Evolutionary conservation across 2,329 filamentous ascomycete species (phyloP).

Genomic region (Emmonsia crescens): DNA sequence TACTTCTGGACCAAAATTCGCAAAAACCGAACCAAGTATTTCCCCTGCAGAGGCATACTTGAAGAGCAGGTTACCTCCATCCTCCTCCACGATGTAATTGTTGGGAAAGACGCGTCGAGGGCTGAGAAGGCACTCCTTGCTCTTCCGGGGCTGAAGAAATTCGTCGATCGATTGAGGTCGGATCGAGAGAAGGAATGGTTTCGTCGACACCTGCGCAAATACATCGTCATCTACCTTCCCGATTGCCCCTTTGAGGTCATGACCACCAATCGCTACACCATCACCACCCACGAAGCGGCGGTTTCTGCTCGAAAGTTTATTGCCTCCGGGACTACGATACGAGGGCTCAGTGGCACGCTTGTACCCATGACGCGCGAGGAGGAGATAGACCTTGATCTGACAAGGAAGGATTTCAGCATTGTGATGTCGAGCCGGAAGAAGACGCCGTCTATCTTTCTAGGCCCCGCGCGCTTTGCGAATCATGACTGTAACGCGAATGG

Average conservation of each 20-base stretch:
- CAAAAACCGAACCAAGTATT: conserved; percentile 83
- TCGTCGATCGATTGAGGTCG: conserved; percentile 55
- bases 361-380: conserved; percentile 88
- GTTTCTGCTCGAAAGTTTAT: conserved; percentile 73
- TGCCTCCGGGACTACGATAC: conserved; percentile 72
- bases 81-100: conserved; percentile 55
- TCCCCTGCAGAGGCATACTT: conserved; percentile 67
- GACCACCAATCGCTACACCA: conserved; percentile 88
- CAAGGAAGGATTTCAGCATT: conserved; percentile 91
- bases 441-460: conserved; percentile 82
- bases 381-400: conserved; percentile 66
- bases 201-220: conserved; percentile 71
- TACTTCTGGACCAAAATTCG: conserved; percentile 96
- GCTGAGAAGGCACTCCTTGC: conserved; percentile 64
- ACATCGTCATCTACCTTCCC: conserved; percentile 83
- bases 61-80: conserved; percentile 52
- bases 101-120: conserved; percentile 58
- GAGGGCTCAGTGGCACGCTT: conserved; percentile 82
- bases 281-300: conserved; percentile 77
- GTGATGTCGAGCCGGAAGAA: conserved; percentile 90
- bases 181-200: conserved; percentile 81
- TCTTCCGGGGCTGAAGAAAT: conserved; percentile 63
- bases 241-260: conserved; percentile 94
- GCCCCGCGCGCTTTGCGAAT: conserved; percentile 90
- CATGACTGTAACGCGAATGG: conserved; percentile 95